A percentile compares a stretch with the other conserved stretches of the same genome.
phyloP scores from a whole-genome alignment of 352 stramenopile genomes.

The Globisporangium carolinianum region DNA sequence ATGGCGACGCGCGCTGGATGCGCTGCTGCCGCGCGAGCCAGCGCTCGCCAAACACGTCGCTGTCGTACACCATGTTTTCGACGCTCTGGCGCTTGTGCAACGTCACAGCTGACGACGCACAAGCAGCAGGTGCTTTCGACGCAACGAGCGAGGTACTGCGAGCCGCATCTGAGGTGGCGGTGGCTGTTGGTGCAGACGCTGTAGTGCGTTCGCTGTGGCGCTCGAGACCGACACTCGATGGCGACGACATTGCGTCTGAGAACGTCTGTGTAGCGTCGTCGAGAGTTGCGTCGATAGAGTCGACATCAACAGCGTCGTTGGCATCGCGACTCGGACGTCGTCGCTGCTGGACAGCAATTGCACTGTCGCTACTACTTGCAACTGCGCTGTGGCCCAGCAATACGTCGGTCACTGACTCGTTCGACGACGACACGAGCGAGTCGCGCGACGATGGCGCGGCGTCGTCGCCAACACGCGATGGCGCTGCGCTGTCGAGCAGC shows the following conservation, averaged over 20 bases:
- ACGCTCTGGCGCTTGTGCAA: constrained; percentile 22
- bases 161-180: not conserved
- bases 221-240: too few relatives aligned
- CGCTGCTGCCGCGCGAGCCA: constrained; percentile 56
- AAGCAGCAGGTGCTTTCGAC: too few relatives aligned
- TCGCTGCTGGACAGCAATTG: too few relatives aligned
- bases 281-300: too few relatives aligned
- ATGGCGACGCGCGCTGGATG: constrained; percentile 63
- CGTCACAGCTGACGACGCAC: too few relatives aligned
- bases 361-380: not conserved
- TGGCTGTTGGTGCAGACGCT: not conserved
- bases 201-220: too few relatives aligned
- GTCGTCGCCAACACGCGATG: constrained; percentile 1
- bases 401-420: constrained; percentile 18
- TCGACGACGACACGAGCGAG: constrained; percentile 20
- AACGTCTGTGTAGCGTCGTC: too few relatives aligned
- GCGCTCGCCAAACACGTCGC: constrained; percentile 71
- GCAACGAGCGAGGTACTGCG: constrained; percentile 1
- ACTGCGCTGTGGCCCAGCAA: constrained; percentile 7
- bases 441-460: constrained; percentile 15
- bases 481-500: constrained; percentile 13
- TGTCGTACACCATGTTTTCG: constrained; percentile 74
- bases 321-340: not conserved
- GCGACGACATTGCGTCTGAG: too few relatives aligned
- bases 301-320: too few relatives aligned